Evolutionary conservation across 352 stramenopile genomes (phyloP).

Genomic region (Pythium myriotylum): DNA sequence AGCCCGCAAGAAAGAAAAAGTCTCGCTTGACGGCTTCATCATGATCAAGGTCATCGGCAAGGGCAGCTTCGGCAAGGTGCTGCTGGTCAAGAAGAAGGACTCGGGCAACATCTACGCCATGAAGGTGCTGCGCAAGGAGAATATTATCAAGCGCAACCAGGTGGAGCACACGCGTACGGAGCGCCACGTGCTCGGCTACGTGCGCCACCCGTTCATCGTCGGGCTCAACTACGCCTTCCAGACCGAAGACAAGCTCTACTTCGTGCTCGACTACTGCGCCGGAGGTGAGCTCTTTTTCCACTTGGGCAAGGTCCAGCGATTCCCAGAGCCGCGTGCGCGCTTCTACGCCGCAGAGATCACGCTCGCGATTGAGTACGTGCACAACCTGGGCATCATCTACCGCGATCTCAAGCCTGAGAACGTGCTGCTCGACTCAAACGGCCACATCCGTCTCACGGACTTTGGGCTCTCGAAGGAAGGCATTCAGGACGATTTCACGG

Average conservation of each 20-base stretch:
- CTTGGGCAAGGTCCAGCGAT: slow-evolving; percentile 92
- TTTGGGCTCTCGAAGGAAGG: slow-evolving; percentile 95
- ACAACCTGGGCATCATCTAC: slow-evolving; percentile 86
- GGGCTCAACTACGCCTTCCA: slow-evolving; percentile 96
- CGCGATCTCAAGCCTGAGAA: slow-evolving; percentile 83
- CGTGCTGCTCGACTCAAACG: slow-evolving; percentile 94
- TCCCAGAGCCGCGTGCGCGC: slow-evolving; percentile 90
- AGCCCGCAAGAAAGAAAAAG: slow-evolving; percentile 67
- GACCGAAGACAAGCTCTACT: slow-evolving; percentile 97
- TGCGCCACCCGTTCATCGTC: slow-evolving; percentile 98
- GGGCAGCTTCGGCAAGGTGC: slow-evolving; percentile 96
- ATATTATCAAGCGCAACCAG: slow-evolving; percentile 99
- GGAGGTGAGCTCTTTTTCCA: slow-evolving; percentile 97
- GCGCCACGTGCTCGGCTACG: slow-evolving; percentile 96
- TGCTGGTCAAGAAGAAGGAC: slow-evolving; percentile 95
- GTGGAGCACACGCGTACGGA: slow-evolving; percentile 99
- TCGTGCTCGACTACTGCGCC: slow-evolving; percentile 98
- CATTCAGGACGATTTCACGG: slow-evolving; percentile 91
- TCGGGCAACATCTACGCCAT: slow-evolving; percentile 96
- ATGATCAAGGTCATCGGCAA: slow-evolving; percentile 98
- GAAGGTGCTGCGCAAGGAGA: slow-evolving; percentile 99
- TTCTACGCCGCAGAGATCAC: slow-evolving; percentile 99
- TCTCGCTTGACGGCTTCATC: slow-evolving; percentile 92
- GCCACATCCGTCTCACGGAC: slow-evolving; percentile 98
- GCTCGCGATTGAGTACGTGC: slow-evolving; percentile 95